These are phyloP conservation scores for Escovopsis sp. DNA, from an alignment of 2,329 filamentous ascomycete genomes.

Conservation along the genomic window DNA sequence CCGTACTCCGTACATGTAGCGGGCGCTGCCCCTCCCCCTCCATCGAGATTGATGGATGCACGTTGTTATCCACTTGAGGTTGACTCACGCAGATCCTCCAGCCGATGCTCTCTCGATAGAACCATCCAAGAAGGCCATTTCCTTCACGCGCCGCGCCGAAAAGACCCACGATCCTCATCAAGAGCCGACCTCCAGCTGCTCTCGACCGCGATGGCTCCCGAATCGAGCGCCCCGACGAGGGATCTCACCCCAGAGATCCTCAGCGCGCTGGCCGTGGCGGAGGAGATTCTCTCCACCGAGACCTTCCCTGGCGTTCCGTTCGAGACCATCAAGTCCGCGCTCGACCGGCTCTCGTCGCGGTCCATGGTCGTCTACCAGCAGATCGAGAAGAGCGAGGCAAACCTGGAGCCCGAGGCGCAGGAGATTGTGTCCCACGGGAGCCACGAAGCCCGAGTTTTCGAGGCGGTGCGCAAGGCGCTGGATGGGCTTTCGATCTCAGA, in stretches of 20 bases:
- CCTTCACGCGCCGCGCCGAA: conserved; percentile 1
- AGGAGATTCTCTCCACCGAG: conserved; percentile 52
- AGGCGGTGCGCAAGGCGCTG: conserved; percentile 53
- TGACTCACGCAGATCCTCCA: too few species aligned
- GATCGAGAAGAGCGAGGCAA: conserved; percentile 60
- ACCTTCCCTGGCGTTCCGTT: conserved; percentile 53
- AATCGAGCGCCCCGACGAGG: conserved; percentile 13
- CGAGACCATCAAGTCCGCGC: conserved; percentile 63
- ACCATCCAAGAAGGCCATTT: conserved; percentile 1
- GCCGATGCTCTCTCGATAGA: too few species aligned
- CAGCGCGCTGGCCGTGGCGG: conserved; percentile 45
- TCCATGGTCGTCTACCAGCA: conserved; percentile 80
- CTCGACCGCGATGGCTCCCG: conserved; percentile 4
- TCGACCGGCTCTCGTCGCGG: conserved; percentile 72
- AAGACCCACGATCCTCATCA: neutral
- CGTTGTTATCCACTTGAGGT: neutral
- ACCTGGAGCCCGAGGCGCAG: conserved; percentile 61
- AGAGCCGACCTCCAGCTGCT: neutral
- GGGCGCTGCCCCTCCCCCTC: conserved; percentile 7
- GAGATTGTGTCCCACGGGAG: conserved; percentile 60
- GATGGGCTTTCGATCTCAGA: conserved; percentile 73
- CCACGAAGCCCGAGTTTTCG: conserved; percentile 71
- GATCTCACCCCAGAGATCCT: conserved; percentile 53
- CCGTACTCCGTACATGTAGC: too few species aligned
- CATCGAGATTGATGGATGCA: conserved; percentile 6